Conservation (phyloP, 1,139 yeast genomes). For the Trichomonascaceae sp. region DNA sequence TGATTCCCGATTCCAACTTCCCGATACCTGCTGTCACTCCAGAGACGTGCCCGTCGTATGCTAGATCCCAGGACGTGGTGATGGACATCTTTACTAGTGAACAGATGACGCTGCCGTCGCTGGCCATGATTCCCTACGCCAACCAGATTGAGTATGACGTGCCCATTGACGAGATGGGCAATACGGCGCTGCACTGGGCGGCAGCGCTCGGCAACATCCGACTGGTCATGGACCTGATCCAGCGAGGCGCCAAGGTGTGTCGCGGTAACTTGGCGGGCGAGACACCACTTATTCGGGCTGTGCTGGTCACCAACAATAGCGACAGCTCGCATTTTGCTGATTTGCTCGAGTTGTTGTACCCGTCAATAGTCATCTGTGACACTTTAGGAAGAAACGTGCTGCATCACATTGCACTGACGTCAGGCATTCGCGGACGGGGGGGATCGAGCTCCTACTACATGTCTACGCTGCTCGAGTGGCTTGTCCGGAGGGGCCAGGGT, state of each 20-base stretch:
- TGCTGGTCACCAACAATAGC: conserved; percentile 75
- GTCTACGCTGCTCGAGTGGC: conserved; percentile 68
- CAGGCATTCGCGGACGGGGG: conserved; percentile 57
- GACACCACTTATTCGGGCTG: conserved; percentile 79
- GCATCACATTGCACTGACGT: conserved; percentile 78
- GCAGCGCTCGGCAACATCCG: conserved; percentile 75
- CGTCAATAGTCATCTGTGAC: conserved; percentile 64
- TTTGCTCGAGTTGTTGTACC: conserved; percentile 59
- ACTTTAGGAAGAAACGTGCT: conserved; percentile 71
- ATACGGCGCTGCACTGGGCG: conserved; percentile 93
- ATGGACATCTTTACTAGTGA: neutral
- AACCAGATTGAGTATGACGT: conserved; percentile 53
- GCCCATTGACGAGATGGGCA: conserved; percentile 86
- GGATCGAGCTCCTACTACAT: conserved; percentile 66
- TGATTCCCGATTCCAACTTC: neutral
- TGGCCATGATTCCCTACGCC: neutral
- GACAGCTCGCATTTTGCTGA: conserved; percentile 65
- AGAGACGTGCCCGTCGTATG: neutral
- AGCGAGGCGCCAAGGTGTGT: conserved; percentile 53
- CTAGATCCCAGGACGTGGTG: neutral
- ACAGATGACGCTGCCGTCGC: neutral
- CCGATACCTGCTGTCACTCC: neutral
- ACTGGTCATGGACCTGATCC: conserved; percentile 59
- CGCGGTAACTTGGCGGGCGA: conserved; percentile 79
- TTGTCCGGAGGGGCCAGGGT: conserved; percentile 42